These are phyloP conservation scores for Alternaria sp. DNA, from an alignment of 2,329 filamentous ascomycete species.

Conservation along the genomic window DNA sequence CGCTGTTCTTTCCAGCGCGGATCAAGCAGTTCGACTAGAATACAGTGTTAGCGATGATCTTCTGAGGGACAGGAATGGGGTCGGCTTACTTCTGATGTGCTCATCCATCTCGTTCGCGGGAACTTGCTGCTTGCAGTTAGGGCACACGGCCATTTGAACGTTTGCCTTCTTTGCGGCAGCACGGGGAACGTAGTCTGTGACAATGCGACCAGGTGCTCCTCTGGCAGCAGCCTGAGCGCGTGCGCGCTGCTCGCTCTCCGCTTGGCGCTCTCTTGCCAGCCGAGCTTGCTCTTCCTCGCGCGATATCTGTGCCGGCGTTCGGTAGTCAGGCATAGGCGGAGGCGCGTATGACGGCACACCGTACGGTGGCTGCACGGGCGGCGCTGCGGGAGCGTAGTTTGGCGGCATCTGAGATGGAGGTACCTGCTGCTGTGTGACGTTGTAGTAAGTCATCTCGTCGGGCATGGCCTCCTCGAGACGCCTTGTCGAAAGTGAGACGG, in stretches of 20 bases:
- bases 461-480: slow-evolving; percentile 97
- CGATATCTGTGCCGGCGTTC: slow-evolving; percentile 40
- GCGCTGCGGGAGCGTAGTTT: slow-evolving; percentile 37
- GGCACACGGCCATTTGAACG: slow-evolving; percentile 76
- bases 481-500: slow-evolving; percentile 81
- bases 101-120: slow-evolving; percentile 86
- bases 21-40: slow-evolving; percentile 82
- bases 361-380: slow-evolving; percentile 39
- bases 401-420: slow-evolving; percentile 36
- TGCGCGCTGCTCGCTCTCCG: slow-evolving; percentile 68
- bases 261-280: slow-evolving; percentile 48
- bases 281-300: slow-evolving; percentile 49
- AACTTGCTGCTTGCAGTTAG: slow-evolving; percentile 91
- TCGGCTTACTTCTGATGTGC: slow-evolving; percentile 81
- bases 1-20: slow-evolving; percentile 96
- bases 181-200: slow-evolving; percentile 88
- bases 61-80: background rate
- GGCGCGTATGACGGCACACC: slow-evolving; percentile 29
- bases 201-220: slow-evolving; percentile 75
- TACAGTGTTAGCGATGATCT: slow-evolving; percentile 46
- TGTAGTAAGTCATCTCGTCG: slow-evolving; percentile 63
- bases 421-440: slow-evolving; percentile 40
- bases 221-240: slow-evolving; percentile 81
- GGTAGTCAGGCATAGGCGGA: slow-evolving; percentile 35
- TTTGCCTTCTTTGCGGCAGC: slow-evolving; percentile 74